These are phyloP conservation scores for Mycosphaerella arachidis DNA, from an alignment of 2,329 filamentous ascomycete genomes.

Conservation along the genomic window DNA sequence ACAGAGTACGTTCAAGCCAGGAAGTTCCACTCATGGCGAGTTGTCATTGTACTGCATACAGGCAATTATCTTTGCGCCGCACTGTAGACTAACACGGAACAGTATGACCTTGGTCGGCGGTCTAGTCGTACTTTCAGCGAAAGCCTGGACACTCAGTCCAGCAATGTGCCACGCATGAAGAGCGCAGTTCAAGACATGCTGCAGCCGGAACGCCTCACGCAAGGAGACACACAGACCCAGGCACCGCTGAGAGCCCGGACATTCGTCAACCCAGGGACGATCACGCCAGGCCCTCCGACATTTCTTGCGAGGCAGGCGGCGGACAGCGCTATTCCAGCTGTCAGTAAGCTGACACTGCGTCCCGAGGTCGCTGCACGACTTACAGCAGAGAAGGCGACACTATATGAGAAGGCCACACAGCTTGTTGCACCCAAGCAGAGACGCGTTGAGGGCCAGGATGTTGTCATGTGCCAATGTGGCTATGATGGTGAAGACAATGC, in stretches of 20 bases:
- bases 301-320: not conserved
- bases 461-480: conserved; percentile 41
- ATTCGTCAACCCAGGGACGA: not conserved
- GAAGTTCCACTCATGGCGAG: not conserved
- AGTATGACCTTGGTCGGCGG: not conserved
- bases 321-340: not conserved
- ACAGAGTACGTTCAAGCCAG: not conserved
- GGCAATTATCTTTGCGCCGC: not conserved
- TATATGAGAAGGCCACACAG: conserved; percentile 15
- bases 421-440: conserved; percentile 11
- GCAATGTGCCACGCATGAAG: conserved; percentile 24
- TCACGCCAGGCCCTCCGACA: not conserved
- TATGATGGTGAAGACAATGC: conserved; percentile 36
- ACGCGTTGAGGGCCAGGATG: conserved; percentile 13
- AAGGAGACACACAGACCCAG: conserved; percentile 33
- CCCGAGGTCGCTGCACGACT: conserved; percentile 12
- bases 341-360: conserved; percentile 10
- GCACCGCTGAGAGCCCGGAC: not conserved
- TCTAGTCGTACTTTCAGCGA: conserved; percentile 3
- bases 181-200: conserved; percentile 24
- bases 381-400: conserved; percentile 5
- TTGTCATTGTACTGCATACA: not conserved
- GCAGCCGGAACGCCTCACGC: conserved; percentile 27
- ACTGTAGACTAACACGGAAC: not conserved
- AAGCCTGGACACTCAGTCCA: conserved; percentile 22